These are phyloP conservation scores for Dianthus caryophyllus DNA, from an alignment of 148 eudicot species.

Conservation along the genomic window DNA sequence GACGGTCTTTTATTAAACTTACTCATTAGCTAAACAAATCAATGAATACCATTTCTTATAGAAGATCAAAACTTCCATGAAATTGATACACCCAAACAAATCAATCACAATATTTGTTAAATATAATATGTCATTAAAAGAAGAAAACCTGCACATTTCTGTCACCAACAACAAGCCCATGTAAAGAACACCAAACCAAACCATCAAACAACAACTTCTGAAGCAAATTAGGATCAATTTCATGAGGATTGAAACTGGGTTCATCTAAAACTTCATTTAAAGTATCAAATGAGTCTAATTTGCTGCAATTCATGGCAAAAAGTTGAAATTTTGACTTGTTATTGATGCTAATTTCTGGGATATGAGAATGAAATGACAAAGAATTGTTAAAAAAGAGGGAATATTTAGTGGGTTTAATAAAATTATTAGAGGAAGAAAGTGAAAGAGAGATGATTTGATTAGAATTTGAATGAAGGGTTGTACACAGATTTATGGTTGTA, in stretches of 20 bases:
- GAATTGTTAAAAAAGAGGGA: slow-evolving; percentile 3
- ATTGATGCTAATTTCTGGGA: slow-evolving; percentile 7
- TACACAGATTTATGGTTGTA: neutral
- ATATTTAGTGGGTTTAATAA: slow-evolving; percentile 17
- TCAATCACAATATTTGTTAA: neutral
- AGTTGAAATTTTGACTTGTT: slow-evolving; percentile 27
- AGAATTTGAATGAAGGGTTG: slow-evolving; percentile 21
- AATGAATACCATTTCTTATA: neutral
- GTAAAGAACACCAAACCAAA: slow-evolving; percentile 78
- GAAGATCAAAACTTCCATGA: neutral
- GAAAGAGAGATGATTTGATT: slow-evolving; percentile 1
- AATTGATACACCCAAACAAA: neutral
- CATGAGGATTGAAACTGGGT: slow-evolving; percentile 49
- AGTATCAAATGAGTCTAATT: slow-evolving; percentile 22
- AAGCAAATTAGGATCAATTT: slow-evolving; percentile 46
- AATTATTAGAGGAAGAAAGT: slow-evolving; percentile 2
- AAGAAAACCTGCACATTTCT: slow-evolving; percentile 53
- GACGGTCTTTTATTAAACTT: too few relatives aligned
- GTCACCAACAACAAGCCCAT: slow-evolving; percentile 87
- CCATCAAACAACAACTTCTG: slow-evolving; percentile 63
- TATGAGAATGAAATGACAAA: slow-evolving; percentile 8
- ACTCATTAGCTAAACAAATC: neutral
- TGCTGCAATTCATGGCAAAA: slow-evolving; percentile 26
- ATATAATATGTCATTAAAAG: neutral
- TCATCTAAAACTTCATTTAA: slow-evolving; percentile 21